These are phyloP conservation scores for Aspergillus spinulosporus DNA, from an alignment of 2,329 filamentous ascomycete genomes.

Conservation along the genomic window DNA sequence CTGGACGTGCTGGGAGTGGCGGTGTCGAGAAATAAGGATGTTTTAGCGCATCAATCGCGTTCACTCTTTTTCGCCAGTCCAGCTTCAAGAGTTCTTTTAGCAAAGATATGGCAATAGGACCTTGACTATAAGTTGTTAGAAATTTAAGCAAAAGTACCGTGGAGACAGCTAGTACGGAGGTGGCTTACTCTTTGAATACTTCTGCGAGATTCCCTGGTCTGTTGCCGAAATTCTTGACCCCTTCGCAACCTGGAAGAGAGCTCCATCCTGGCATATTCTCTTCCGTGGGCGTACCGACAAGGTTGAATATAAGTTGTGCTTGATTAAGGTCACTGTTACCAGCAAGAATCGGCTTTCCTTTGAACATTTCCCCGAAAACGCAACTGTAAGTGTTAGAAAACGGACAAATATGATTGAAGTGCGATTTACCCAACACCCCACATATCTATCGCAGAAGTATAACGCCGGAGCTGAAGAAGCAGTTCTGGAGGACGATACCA, in stretches of 20 bases:
- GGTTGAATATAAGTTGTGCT: slow-evolving; percentile 87
- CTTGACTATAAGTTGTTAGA: slow-evolving; percentile 51
- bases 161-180: too few species aligned
- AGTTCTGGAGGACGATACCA: slow-evolving; percentile 97
- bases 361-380: slow-evolving; percentile 97
- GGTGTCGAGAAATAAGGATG: slow-evolving; percentile 85
- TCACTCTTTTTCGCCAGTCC: slow-evolving; percentile 85
- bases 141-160: too few species aligned
- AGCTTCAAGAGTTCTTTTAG: slow-evolving; percentile 80
- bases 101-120: slow-evolving; percentile 72
- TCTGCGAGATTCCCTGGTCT: slow-evolving; percentile 67
- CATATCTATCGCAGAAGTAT: slow-evolving; percentile 97
- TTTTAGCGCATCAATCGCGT: slow-evolving; percentile 88
- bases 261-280: slow-evolving; percentile 92
- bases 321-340: slow-evolving; percentile 89
- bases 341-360: slow-evolving; percentile 86
- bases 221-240: slow-evolving; percentile 62
- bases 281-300: slow-evolving; percentile 86
- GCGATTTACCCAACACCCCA: slow-evolving; percentile 84
- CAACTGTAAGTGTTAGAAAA: slow-evolving; percentile 59
- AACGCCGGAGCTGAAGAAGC: slow-evolving; percentile 79
- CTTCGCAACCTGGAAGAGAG: slow-evolving; percentile 76
- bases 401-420: not conserved
- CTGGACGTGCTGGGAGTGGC: slow-evolving; percentile 76
- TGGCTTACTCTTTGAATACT: slow-evolving; percentile 69